Conservation (phyloP, 164 flowering plant species). For the Buxus sempervirens region DNA sequence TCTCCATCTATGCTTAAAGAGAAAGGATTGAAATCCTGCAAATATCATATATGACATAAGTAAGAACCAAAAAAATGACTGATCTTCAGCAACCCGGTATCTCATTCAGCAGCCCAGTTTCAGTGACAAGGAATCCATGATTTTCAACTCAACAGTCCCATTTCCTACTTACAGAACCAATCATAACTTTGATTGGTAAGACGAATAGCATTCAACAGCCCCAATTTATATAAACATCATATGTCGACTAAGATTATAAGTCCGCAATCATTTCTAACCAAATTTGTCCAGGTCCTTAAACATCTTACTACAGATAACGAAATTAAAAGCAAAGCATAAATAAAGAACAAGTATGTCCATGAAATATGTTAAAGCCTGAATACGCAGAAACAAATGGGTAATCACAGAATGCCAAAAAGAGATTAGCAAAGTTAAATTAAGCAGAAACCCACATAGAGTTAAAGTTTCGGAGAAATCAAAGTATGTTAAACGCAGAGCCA, state of each 20-base stretch:
- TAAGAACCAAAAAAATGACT: not conserved
- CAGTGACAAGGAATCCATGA: not conserved
- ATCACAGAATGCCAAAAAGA: not conserved
- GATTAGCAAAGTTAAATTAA: not conserved
- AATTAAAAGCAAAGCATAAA: too few species aligned
- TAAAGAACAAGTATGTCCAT: too few species aligned
- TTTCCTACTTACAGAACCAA: too few species aligned
- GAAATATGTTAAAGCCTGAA: not conserved
- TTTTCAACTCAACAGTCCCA: too few species aligned
- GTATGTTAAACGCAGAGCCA: not conserved
- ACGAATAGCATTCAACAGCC: too few species aligned
- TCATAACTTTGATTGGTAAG: too few species aligned
- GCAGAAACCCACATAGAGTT: not conserved
- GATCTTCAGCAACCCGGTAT: not conserved
- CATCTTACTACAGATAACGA: too few species aligned
- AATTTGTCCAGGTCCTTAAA: too few species aligned
- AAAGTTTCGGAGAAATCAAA: too few species aligned
- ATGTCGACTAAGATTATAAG: too few species aligned
- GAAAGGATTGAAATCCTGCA: slow-evolving; percentile 95
- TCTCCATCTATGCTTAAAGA: slow-evolving; percentile 87
- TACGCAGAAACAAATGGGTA: not conserved
- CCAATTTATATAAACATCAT: too few species aligned
- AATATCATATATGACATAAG: slow-evolving; percentile 20
- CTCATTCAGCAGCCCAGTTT: not conserved
- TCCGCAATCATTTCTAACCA: too few species aligned